Evolutionary conservation across 805 yeast genomes (phyloP).

Genomic region (Metschnikowia kunwiensis): DNA sequence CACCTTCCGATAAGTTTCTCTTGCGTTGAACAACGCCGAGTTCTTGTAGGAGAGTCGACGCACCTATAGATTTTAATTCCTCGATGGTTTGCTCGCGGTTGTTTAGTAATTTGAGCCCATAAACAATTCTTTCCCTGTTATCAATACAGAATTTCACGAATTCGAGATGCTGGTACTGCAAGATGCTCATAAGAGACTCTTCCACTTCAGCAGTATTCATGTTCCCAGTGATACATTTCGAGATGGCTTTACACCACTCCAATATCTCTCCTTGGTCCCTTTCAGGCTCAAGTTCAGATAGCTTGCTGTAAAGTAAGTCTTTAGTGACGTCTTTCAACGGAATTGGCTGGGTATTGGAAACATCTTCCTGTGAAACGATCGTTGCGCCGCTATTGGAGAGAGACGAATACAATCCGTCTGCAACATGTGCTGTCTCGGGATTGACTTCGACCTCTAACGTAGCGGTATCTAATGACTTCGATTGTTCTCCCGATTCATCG

Average conservation of each 20-base stretch:
- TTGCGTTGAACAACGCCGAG: constrained; percentile 25
- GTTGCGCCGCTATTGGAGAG: constrained; percentile 3
- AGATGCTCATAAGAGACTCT: constrained; percentile 47
- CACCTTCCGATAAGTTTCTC: constrained; percentile 5
- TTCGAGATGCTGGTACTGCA: constrained; percentile 51
- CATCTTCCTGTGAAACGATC: constrained; percentile 3
- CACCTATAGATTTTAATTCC: constrained; percentile 45
- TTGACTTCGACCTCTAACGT: neutral
- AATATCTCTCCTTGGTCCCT: constrained; percentile 40
- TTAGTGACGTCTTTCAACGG: constrained; percentile 14
- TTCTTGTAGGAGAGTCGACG: constrained; percentile 42
- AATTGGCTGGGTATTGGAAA: neutral
- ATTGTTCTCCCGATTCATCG: constrained; percentile 5
- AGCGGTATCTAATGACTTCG: neutral
- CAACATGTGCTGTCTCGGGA: neutral
- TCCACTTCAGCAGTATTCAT: constrained; percentile 47
- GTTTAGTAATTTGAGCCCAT: constrained; percentile 47
- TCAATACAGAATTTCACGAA: constrained; percentile 48
- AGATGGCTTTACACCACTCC: constrained; percentile 35
- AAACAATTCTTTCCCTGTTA: constrained; percentile 52
- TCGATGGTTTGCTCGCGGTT: constrained; percentile 34
- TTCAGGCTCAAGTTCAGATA: constrained; percentile 37
- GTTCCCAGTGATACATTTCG: constrained; percentile 38
- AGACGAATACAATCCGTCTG: neutral
- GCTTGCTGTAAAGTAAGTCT: constrained; percentile 21